Conservation (phyloP, 352 stramenopile species). For the Aphanomyces astaci region DNA sequence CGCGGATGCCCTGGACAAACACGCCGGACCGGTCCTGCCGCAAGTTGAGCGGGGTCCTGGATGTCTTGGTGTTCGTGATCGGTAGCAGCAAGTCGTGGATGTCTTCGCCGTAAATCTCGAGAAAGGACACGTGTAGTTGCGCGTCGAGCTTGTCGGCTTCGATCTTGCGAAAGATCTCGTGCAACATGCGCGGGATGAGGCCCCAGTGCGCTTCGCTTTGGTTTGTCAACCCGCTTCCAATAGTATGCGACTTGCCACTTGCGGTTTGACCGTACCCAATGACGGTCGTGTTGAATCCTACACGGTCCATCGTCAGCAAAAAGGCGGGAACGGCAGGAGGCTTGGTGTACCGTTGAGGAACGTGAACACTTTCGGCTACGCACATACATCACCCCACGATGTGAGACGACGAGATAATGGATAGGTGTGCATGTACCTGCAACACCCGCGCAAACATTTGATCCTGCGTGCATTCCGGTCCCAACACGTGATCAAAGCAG, state of each 20-base stretch:
- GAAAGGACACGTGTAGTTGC: constrained; percentile 75
- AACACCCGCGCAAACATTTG: constrained; percentile 68
- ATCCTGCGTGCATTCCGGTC: constrained; percentile 22
- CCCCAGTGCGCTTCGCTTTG: constrained; percentile 51
- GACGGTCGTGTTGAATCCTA: constrained; percentile 83
- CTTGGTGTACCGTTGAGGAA: constrained; percentile 45
- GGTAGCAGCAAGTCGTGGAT: constrained; percentile 88
- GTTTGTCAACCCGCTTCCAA: constrained; percentile 48
- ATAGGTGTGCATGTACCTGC: too few species aligned
- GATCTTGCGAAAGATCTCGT: constrained; percentile 51
- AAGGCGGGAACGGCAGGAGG: not conserved
- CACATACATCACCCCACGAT: not conserved
- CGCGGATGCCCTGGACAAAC: constrained; percentile 70
- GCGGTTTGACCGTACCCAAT: constrained; percentile 83
- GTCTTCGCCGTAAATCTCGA: constrained; percentile 98
- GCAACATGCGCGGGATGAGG: constrained; percentile 76
- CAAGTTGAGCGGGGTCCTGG: constrained; percentile 50
- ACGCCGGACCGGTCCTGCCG: constrained; percentile 61
- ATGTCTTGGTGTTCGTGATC: constrained; percentile 30
- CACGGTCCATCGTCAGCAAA: not conserved
- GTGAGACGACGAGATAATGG: not conserved
- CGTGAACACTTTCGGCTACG: constrained; percentile 61
- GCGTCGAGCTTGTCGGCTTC: constrained; percentile 25
- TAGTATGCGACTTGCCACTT: constrained; percentile 79
- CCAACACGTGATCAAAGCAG: constrained; percentile 79